These are phyloP conservation scores for Curvularia hawaiiensis DNA, from an alignment of 2,329 filamentous ascomycete species.

Conservation along the genomic window DNA sequence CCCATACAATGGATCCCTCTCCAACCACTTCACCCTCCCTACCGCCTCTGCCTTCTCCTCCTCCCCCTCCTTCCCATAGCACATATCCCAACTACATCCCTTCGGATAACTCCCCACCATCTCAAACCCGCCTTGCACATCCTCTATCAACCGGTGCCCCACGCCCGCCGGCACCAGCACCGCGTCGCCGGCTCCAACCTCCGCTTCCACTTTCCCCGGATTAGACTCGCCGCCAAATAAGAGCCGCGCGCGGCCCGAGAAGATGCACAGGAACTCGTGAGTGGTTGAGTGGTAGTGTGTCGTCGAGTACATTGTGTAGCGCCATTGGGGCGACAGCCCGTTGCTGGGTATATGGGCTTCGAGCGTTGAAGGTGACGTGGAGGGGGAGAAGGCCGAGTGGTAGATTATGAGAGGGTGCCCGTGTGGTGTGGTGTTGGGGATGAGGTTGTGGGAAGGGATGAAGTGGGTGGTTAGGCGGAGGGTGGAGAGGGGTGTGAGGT, in stretches of 20 bases:
- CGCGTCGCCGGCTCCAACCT: constrained; percentile 64
- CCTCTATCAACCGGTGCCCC: constrained; percentile 65
- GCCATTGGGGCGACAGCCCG: constrained; percentile 66
- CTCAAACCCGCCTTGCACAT: constrained; percentile 61
- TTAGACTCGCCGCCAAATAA: constrained; percentile 72
- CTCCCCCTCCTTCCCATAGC: constrained; percentile 64
- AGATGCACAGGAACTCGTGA: constrained; percentile 69
- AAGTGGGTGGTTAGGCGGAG: constrained; percentile 63
- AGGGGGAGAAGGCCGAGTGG: constrained; percentile 60
- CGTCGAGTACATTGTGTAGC: constrained; percentile 69
- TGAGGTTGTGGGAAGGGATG: constrained; percentile 61
- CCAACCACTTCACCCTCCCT: constrained; percentile 60
- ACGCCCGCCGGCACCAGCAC: constrained; percentile 70
- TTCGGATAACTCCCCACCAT: constrained; percentile 72
- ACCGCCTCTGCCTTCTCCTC: constrained; percentile 59
- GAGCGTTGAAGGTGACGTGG: constrained; percentile 55
- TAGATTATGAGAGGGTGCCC: constrained; percentile 70
- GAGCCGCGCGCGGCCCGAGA: constrained; percentile 62
- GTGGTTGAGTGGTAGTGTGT: constrained; percentile 71
- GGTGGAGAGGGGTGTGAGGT: constrained; percentile 53
- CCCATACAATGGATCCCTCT: constrained; percentile 60
- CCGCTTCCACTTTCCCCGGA: constrained; percentile 59
- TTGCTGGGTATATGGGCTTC: constrained; percentile 61
- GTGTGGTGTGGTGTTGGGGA: constrained; percentile 70
- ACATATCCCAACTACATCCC: constrained; percentile 70